phyloP scores from a whole-genome alignment of 2,329 filamentous ascomycete genomes.

The Fusarium sambucinum region DNA sequence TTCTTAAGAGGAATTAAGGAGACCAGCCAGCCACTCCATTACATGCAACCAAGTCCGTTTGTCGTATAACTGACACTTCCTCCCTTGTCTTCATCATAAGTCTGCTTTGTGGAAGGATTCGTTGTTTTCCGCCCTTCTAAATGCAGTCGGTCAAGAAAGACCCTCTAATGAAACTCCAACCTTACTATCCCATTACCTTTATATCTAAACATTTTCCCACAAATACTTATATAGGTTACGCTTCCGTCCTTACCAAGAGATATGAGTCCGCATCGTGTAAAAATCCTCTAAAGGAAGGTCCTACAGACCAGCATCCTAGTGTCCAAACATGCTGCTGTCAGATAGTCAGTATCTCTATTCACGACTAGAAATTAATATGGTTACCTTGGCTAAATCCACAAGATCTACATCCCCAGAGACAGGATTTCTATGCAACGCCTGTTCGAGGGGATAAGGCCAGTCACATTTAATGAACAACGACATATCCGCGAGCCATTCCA shows the following conservation, averaged over 20 bases:
- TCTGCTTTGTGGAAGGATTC: background rate
- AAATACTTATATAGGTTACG: accelerated
- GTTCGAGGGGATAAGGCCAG: conserved; percentile 14
- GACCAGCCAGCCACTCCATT: no score
- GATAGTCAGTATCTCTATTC: background rate
- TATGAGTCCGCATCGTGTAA: conserved; percentile 1
- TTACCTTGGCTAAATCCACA: conserved; percentile 16
- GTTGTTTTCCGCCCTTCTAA: accelerated
- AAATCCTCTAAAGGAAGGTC: conserved; percentile 9
- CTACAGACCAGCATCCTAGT: conserved; percentile 20
- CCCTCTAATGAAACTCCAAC: no score
- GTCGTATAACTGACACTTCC: no score
- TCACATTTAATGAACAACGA: conserved; percentile 12
- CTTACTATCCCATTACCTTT: background rate
- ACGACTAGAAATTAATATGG: accelerated
- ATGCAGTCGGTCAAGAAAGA: accelerated
- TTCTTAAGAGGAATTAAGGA: no score
- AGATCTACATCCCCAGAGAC: background rate
- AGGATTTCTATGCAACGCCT: background rate
- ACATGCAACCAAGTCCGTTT: no score
- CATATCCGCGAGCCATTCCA: conserved; percentile 20
- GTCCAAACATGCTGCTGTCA: conserved; percentile 22
- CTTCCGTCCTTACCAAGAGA: background rate
- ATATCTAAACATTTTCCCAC: background rate
- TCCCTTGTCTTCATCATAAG: no score